Percentiles rank a stretch among this genome's conserved stretches.
These are phyloP conservation scores for Centella asiatica DNA, from an alignment of 129 eudicot species.

Conservation along the genomic window DNA sequence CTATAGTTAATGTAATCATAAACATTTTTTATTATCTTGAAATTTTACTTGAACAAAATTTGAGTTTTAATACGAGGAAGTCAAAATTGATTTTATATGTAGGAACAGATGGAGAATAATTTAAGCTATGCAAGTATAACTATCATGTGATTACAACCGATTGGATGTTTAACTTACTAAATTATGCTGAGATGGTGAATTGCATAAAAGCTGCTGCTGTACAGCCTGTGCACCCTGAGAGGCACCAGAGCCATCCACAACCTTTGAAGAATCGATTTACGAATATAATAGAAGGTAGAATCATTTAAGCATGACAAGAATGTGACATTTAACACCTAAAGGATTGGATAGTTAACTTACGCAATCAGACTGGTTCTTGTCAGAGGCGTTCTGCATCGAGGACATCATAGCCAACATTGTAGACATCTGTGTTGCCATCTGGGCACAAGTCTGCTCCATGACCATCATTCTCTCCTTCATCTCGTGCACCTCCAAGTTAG, in stretches of 20 bases:
- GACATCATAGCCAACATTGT: constrained; percentile 50
- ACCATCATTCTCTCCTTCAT: constrained; percentile 41
- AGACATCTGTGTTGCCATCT: constrained; percentile 55
- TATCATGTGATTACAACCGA: no score
- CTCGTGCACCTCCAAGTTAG: constrained; percentile 40
- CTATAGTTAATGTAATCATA: no score
- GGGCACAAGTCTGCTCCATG: constrained; percentile 50
- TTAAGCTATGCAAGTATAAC: no score
- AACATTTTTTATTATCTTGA: no score
- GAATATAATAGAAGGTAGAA: background rate
- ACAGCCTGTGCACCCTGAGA: background rate
- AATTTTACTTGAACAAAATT: no score
- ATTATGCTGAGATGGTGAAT: no score
- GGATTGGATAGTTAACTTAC: constrained; percentile 18
- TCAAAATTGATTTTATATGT: no score
- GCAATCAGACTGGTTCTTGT: constrained; percentile 7
- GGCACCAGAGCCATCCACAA: constrained; percentile 1
- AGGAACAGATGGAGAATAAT: no score
- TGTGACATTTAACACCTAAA: background rate
- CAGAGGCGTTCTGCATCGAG: constrained; percentile 22
- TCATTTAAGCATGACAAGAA: background rate
- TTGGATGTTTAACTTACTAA: no score
- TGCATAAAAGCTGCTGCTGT: no score
- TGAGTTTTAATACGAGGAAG: no score
- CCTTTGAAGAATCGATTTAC: background rate